Base-by-base conservation (phyloP, 2,329 filamentous ascomycete species). In the Cladosporium cucumerinum region DNA sequence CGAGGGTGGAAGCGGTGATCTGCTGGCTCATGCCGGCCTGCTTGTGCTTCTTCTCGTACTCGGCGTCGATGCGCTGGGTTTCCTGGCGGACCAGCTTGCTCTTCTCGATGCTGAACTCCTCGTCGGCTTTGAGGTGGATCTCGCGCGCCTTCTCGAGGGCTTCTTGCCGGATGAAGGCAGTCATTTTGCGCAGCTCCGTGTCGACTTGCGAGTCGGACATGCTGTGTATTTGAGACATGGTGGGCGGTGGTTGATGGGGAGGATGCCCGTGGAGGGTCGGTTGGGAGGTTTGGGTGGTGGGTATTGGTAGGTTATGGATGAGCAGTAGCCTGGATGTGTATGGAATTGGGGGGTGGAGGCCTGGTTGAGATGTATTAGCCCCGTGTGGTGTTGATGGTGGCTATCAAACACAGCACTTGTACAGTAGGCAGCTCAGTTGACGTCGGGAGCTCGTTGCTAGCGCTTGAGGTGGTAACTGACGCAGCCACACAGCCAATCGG, bases 101-200 rank as follows among this genome's bases (percentile, higher is more conserved):
- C 83, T 99, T 99, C 79, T 99, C 95, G 78, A 97, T 98, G 78
- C 92, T 91, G 81, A 98, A 98, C 81, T 99, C 95, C 81, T 98
- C 93, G 83, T 98, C 93, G 79, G 95, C 95, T 82, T 98, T 98
- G 82, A 98, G 90, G 77, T 95, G 88, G 80, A 99, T 98, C 82
- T 99, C 95, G 78, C 91, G 91, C 74, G 93, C 93, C 82, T 99
- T 99, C 79, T 99, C 95, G 76, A 90, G 87, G 66, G 95, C 95
- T 84, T 99, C 95, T 83, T 98, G 95, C 80, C 93, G 92, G 88
- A 99, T 99, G 87, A 99, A 99, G 78, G 93, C 94, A 66, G 95
- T 98, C 95, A 99, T 99, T 87, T 99, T 99, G 86, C 92, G 93
- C 82, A 99, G 91, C 88, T 99, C 95, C 82, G 92, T 89, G 82